Evolutionary conservation across 1,284 basidiomycete genomes (phyloP), one percentile per base, ranked within the genome.

Genomic region (Boletus semigastroideus): DNA sequence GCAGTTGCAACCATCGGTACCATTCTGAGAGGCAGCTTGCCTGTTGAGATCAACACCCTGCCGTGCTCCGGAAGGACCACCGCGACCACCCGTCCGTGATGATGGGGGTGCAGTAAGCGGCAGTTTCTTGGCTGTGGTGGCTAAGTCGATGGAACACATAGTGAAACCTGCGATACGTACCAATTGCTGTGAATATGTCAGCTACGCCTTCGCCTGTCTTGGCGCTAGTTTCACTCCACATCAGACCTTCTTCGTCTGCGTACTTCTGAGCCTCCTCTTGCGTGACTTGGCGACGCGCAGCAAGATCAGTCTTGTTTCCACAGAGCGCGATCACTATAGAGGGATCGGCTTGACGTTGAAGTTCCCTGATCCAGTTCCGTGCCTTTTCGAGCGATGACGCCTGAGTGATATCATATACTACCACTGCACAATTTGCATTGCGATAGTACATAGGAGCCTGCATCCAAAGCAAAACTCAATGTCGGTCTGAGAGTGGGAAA

Each of bases 141-240:
- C 60, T 64, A 17, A 59, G 52, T 45, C 37, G 40, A 28, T 17
- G 28, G 10, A 16, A 34, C 14, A 42, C 11, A 38, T 31, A 41
- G 27, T 13, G 11, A 28, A 17, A 40, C 10, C 27, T 14, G 41
- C 25, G 1, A 6, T 41, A 50, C 53, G 45, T 47, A 90, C 90
- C 90, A 59, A 96, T 94, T 27, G 87, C 84, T 51, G 85, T 87
- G 73, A 96, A 98, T 62, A 96, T 86, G 52, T 92, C 90, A 46
- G 86, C 74, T 22, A 98, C 95, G 56, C 92, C 92, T 55, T 94
- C 88, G 38, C 94, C 93, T 31, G 86, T 80, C 83, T 98, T 98
- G 46, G 95, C 95, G 70, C 92, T 95, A 1, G 95, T 95, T 76
- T 98, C 95, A 51, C 86, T 84, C 87, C 96, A 98, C 82, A 98